Evolutionary conservation across 225 moss, liverwort and hornwort species (phyloP).

Genomic region (Antitrichia curtipendula): DNA sequence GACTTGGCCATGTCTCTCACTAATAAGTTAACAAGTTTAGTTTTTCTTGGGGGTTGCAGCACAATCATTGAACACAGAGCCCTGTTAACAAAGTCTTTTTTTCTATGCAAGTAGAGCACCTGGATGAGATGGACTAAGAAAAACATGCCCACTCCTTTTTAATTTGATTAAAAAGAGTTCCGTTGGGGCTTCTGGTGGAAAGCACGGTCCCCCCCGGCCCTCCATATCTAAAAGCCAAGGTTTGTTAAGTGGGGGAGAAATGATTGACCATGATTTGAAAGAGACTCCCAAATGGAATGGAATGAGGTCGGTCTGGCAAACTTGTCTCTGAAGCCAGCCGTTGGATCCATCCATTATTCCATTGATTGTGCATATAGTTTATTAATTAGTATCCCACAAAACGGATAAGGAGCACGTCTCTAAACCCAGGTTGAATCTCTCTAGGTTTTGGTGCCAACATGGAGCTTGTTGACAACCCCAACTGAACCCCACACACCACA

Average conservation of each 20-base stretch:
- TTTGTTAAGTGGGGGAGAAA: neutral
- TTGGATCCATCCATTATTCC: too few relatives aligned
- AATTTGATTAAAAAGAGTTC: neutral
- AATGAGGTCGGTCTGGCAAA: neutral
- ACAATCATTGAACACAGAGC: neutral
- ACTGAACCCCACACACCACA: too few relatives aligned
- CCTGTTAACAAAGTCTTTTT: neutral
- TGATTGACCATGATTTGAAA: slow-evolving; percentile 29
- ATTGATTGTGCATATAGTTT: neutral
- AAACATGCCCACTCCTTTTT: neutral
- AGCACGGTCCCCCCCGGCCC: neutral
- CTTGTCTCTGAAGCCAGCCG: neutral
- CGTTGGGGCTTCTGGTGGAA: neutral
- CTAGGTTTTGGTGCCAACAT: slow-evolving; percentile 14
- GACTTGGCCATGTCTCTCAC: neutral
- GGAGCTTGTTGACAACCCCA: neutral
- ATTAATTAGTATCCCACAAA: neutral
- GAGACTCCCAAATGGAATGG: neutral
- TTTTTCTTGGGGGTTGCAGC: neutral
- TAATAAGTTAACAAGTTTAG: neutral
- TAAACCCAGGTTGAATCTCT: slow-evolving; percentile 1
- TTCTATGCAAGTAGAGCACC: neutral
- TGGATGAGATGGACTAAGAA: neutral
- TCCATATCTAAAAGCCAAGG: neutral
- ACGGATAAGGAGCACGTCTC: neutral